phyloP scores from a whole-genome alignment of 495 filamentous ascomycete genomes.

The Podospora conica region DNA sequence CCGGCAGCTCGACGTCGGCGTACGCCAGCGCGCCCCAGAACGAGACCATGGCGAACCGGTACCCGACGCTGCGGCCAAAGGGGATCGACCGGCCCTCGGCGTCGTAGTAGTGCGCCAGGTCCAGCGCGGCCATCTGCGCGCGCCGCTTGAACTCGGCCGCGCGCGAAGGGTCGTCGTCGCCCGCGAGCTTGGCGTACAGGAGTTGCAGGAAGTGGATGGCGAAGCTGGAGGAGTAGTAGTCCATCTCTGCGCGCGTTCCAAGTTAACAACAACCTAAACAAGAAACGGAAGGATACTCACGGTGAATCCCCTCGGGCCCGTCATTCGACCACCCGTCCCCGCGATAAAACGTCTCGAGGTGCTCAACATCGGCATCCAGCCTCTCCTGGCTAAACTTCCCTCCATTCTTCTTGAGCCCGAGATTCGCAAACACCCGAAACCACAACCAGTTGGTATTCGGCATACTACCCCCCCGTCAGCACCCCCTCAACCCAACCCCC shows the following conservation, averaged over 20 bases:
- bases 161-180: slow-evolving; percentile 57
- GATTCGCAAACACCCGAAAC: slow-evolving; percentile 79
- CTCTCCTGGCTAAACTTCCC: slow-evolving; percentile 58
- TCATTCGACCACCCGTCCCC: slow-evolving; percentile 78
- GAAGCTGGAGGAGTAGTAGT: slow-evolving; percentile 76
- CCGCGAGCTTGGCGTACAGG: slow-evolving; percentile 67
- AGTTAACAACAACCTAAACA: not conserved
- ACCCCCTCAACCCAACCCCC: not conserved
- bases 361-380: slow-evolving; percentile 66
- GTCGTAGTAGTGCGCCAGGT: slow-evolving; percentile 72
- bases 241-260: slow-evolving; percentile 48
- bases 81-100: slow-evolving; percentile 58
- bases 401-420: slow-evolving; percentile 65
- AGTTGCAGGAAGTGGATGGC: slow-evolving; percentile 75
- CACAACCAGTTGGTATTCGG: slow-evolving; percentile 62
- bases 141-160: slow-evolving; percentile 64
- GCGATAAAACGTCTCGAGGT: slow-evolving; percentile 72
- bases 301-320: slow-evolving; percentile 66
- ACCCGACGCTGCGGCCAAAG: slow-evolving; percentile 70
- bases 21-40: slow-evolving; percentile 77
- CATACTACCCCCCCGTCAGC: slow-evolving; percentile 35
- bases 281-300: slow-evolving; percentile 21
- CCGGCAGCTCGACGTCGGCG: slow-evolving; percentile 64
- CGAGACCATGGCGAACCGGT: slow-evolving; percentile 73
- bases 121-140: slow-evolving; percentile 57